phyloP scores from a whole-genome alignment of 768 basidiomycete species.

The Mycena olivaceomarginata region DNA sequence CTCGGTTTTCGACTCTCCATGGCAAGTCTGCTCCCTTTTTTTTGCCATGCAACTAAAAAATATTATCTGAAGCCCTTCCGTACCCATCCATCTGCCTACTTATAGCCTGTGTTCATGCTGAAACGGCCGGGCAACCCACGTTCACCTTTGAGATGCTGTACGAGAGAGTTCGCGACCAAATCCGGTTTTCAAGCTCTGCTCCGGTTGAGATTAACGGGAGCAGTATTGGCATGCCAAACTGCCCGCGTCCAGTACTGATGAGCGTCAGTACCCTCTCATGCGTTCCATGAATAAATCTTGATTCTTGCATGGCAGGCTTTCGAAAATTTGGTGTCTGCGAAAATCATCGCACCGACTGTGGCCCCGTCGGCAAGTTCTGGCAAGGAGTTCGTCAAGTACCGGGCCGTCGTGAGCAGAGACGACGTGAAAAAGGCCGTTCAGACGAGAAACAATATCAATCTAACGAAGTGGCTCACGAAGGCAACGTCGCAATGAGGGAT shows the following conservation, averaged over 20 bases:
- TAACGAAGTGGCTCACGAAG: conserved; percentile 88
- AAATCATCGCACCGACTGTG: conserved; percentile 73
- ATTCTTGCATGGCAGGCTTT: conserved; percentile 74
- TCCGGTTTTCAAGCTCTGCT: conserved; percentile 81
- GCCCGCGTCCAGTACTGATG: conserved; percentile 78
- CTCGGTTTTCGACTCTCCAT: conserved; percentile 69
- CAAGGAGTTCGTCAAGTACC: conserved; percentile 86
- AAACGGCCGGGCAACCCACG: conserved; percentile 83
- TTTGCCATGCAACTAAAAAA: not conserved
- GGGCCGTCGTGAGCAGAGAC: conserved; percentile 77
- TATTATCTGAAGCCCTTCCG: conserved; percentile 71
- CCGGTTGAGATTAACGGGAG: conserved; percentile 87
- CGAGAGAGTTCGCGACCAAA: conserved; percentile 85
- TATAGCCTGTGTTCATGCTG: conserved; percentile 88
- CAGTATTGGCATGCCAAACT: conserved; percentile 83
- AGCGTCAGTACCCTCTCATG: conserved; percentile 67
- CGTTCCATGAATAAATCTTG: not conserved
- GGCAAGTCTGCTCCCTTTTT: conserved; percentile 60
- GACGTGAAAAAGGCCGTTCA: conserved; percentile 83
- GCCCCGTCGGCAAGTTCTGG: conserved; percentile 69
- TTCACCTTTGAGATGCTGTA: conserved; percentile 96
- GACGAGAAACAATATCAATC: conserved; percentile 77
- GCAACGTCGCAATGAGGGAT: conserved; percentile 46
- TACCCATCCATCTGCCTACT: conserved; percentile 90
- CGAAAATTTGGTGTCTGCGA: conserved; percentile 76